Evolutionary conservation across 83 land plant genomes (phyloP).

Genomic region (Diphasiastrum complanatum): DNA sequence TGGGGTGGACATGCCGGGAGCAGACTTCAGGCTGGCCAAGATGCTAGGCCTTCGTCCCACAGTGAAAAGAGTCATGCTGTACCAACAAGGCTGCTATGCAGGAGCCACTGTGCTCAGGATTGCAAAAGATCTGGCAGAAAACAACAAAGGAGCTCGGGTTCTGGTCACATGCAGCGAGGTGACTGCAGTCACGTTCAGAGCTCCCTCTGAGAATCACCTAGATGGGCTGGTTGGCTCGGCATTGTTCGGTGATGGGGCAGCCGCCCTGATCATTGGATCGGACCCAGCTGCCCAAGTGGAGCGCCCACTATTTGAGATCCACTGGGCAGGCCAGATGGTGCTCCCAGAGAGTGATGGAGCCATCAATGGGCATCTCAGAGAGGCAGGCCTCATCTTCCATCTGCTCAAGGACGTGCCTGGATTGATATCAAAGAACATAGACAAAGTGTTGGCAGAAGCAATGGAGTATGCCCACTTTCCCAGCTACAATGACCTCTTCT

Average conservation of each 20-base stretch:
- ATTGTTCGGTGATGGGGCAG: conserved; percentile 39
- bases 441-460: conserved; percentile 27
- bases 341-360: conserved; percentile 37
- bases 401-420: conserved; percentile 42
- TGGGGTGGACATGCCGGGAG: conserved; percentile 70
- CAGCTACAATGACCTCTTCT: conserved; percentile 45
- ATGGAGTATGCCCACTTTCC: conserved; percentile 24
- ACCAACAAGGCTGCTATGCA: not conserved
- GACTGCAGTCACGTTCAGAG: conserved; percentile 56
- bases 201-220: conserved; percentile 46
- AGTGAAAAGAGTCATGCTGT: not conserved
- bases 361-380: conserved; percentile 42
- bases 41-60: conserved; percentile 39
- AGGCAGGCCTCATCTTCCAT: conserved; percentile 39
- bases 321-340: conserved; percentile 39
- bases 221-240: conserved; percentile 41
- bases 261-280: conserved; percentile 27
- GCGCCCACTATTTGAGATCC: conserved; percentile 26
- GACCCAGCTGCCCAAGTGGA: conserved; percentile 20
- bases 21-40: conserved; percentile 50
- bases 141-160: conserved; percentile 57
- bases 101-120: conserved; percentile 40
- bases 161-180: conserved; percentile 55
- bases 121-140: conserved; percentile 60
- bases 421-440: conserved; percentile 41